These are phyloP conservation scores for Acacia melanoxylon DNA, from an alignment of 306 rosid genomes.

Conservation along the genomic window DNA sequence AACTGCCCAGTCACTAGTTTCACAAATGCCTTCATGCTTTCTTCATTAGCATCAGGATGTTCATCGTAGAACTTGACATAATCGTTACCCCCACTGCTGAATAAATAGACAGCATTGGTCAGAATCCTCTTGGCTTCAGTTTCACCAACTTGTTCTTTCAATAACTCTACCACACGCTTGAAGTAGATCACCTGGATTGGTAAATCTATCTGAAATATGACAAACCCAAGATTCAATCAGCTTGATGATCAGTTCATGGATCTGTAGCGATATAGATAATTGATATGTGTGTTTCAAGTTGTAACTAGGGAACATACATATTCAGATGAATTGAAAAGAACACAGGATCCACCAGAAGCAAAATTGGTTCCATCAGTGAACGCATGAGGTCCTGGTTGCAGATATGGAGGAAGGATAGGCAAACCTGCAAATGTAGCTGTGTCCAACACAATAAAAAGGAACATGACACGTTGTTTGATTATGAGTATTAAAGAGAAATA, in stretches of 20 bases:
- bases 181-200: slow-evolving; percentile 35
- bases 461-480: neutral
- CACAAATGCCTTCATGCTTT: slow-evolving; percentile 12
- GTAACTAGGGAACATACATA: neutral
- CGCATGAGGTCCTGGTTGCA: slow-evolving; percentile 24
- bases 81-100: slow-evolving; percentile 44
- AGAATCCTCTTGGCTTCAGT: slow-evolving; percentile 31
- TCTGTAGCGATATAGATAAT: no score
- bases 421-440: slow-evolving; percentile 5
- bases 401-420: slow-evolving; percentile 38
- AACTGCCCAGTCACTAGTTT: slow-evolving; percentile 25
- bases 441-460: neutral
- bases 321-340: neutral
- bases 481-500: neutral
- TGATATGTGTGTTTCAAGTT: neutral
- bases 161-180: slow-evolving; percentile 28
- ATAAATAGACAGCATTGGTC: slow-evolving; percentile 41
- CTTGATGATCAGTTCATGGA: no score
- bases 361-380: slow-evolving; percentile 41
- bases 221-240: neutral
- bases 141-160: slow-evolving; percentile 34
- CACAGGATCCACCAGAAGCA: slow-evolving; percentile 49
- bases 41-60: slow-evolving; percentile 24
- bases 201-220: slow-evolving; percentile 32
- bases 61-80: slow-evolving; percentile 4